Conservation (phyloP, 495 filamentous ascomycete species). For the Margaritispora aquatica region DNA sequence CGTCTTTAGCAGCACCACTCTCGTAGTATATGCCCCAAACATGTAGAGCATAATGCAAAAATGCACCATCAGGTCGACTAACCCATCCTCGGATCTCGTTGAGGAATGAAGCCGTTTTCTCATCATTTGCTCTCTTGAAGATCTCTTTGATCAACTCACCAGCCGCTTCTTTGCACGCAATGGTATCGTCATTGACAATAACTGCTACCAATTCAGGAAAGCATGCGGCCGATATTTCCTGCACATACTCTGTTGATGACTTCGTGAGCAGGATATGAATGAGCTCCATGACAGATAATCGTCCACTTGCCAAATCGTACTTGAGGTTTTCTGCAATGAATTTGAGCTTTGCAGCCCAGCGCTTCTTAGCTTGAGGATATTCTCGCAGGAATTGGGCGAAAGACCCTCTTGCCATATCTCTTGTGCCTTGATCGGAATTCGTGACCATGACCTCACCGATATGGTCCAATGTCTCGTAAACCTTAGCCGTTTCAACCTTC, state of each 20-base stretch:
- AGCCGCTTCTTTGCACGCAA: slow-evolving; percentile 79
- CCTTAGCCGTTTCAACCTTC: slow-evolving; percentile 75
- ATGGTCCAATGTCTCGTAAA: slow-evolving; percentile 86
- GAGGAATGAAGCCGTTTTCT: slow-evolving; percentile 61
- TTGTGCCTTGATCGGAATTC: slow-evolving; percentile 78
- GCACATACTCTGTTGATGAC: slow-evolving; percentile 68
- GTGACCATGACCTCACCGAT: slow-evolving; percentile 94
- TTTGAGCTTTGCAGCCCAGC: slow-evolving; percentile 80
- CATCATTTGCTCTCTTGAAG: slow-evolving; percentile 72
- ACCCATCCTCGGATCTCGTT: slow-evolving; percentile 70
- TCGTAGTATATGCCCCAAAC: slow-evolving; percentile 81
- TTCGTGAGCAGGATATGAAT: slow-evolving; percentile 79
- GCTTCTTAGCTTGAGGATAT: slow-evolving; percentile 83
- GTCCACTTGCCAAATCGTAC: slow-evolving; percentile 80
- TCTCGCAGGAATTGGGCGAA: slow-evolving; percentile 93
- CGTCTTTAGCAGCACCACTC: slow-evolving; percentile 37
- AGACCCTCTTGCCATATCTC: slow-evolving; percentile 78
- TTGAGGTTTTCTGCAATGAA: slow-evolving; percentile 89
- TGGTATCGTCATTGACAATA: slow-evolving; percentile 80
- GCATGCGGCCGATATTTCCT: slow-evolving; percentile 73
- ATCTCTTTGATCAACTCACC: slow-evolving; percentile 70
- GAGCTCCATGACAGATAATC: slow-evolving; percentile 86
- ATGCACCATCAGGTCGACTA: slow-evolving; percentile 58
- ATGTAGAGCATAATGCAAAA: slow-evolving; percentile 69
- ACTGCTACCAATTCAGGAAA: slow-evolving; percentile 83